Evolutionary conservation across 2,329 filamentous ascomycete genomes (phyloP).

Genomic region (Pyricularia sp.): DNA sequence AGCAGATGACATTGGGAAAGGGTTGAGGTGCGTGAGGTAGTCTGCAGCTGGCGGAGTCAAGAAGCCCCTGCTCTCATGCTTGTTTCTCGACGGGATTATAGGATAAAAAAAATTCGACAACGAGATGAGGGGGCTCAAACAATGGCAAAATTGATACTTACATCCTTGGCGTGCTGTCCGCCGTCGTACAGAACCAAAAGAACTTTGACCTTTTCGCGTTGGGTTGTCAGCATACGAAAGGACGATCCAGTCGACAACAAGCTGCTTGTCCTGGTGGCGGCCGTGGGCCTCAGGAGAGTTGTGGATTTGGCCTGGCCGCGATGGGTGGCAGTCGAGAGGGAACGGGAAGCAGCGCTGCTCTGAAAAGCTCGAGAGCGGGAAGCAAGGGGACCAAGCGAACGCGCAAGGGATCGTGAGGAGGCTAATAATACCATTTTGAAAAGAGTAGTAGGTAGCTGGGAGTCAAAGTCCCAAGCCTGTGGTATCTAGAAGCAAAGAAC

Average conservation of each 20-base stretch:
- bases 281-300: not conserved
- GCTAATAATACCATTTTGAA: slow-evolving; percentile 15
- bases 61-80: too few relatives aligned
- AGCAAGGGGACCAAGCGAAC: slow-evolving; percentile 12
- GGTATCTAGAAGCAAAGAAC: not conserved
- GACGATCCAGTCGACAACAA: slow-evolving; percentile 29
- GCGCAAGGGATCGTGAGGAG: slow-evolving; percentile 12
- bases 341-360: slow-evolving; percentile 8
- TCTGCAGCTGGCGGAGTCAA: not conserved
- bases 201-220: slow-evolving; percentile 74
- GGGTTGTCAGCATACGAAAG: slow-evolving; percentile 46
- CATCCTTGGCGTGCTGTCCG: slow-evolving; percentile 77
- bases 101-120: not conserved
- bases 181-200: slow-evolving; percentile 92
- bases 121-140: not conserved
- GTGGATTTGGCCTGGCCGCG: slow-evolving; percentile 3
- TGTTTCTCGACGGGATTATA: not conserved
- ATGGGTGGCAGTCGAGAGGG: slow-evolving; percentile 5
- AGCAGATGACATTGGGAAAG: not conserved
- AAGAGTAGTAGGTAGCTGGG: not conserved
- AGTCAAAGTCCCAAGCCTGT: not conserved
- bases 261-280: slow-evolving; percentile 7
- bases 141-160: slow-evolving; percentile 28
- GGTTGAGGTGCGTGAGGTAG: not conserved
- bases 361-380: slow-evolving; percentile 13